Percentiles rank a stretch among this genome's conserved stretches.
These are phyloP conservation scores for Agrocybe pediades DNA, from an alignment of 768 basidiomycete species.

Conservation along the genomic window DNA sequence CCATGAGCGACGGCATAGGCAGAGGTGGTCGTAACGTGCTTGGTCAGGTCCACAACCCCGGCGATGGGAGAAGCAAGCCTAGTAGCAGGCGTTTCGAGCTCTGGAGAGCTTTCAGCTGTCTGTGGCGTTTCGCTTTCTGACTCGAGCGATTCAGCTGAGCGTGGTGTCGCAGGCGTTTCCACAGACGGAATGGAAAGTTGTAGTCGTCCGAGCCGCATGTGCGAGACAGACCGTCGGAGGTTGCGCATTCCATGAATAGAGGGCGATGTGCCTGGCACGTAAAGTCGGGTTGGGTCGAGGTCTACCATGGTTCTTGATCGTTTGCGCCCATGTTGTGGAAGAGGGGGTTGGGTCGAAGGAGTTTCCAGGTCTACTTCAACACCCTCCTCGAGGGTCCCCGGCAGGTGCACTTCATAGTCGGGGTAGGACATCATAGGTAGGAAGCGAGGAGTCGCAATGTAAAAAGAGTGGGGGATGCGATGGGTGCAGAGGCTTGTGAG, in stretches of 20 bases:
- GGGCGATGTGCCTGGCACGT: neutral
- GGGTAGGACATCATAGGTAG: neutral
- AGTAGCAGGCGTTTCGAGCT: conserved; percentile 29
- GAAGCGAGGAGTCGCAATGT: neutral
- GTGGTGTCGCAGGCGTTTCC: neutral
- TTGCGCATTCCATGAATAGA: neutral
- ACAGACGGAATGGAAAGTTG: conserved; percentile 11
- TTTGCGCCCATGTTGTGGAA: neutral
- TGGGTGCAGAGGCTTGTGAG: too few relatives aligned
- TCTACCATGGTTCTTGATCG: neutral
- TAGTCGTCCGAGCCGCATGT: conserved; percentile 4
- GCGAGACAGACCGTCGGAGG: conserved; percentile 1
- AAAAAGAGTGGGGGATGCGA: neutral
- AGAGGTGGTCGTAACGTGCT: conserved; percentile 23
- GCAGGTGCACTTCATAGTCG: neutral
- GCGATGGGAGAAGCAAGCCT: conserved; percentile 30
- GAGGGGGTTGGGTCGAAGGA: neutral
- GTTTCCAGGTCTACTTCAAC: neutral
- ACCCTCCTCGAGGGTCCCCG: neutral
- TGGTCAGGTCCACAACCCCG: conserved; percentile 35
- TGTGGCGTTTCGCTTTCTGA: conserved; percentile 13
- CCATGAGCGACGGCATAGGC: conserved; percentile 43
- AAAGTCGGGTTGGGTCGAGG: neutral
- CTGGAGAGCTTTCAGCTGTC: conserved; percentile 14
- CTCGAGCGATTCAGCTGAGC: neutral